A percentile compares a stretch with the other conserved stretches of the same genome.
These are phyloP conservation scores for Corymbia calophylla DNA, from an alignment of 441 rosid genomes.

Conservation along the genomic window DNA sequence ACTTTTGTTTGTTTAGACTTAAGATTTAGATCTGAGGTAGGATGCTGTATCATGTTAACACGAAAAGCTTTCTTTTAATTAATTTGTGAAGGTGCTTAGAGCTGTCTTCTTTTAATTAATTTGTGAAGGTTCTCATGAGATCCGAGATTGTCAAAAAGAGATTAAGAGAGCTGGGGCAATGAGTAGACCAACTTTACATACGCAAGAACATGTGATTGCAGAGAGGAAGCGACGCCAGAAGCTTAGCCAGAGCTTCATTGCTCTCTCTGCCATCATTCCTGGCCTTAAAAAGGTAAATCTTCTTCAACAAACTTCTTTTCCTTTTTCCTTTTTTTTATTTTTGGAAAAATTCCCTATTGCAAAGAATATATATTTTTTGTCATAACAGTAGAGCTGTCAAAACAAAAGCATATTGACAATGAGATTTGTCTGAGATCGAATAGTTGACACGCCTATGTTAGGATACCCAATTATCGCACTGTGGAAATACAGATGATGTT, in stretches of 20 bases:
- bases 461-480: neutral
- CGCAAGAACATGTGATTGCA: slow-evolving; percentile 63
- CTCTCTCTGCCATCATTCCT: slow-evolving; percentile 68
- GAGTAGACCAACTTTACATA: slow-evolving; percentile 24
- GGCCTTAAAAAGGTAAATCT: slow-evolving; percentile 61
- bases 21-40: neutral
- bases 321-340: neutral
- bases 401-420: neutral
- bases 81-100: neutral
- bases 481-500: neutral
- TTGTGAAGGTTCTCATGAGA: neutral
- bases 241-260: slow-evolving; percentile 59
- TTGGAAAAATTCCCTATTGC: neutral
- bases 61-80: neutral
- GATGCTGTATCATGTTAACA: neutral
- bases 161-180: slow-evolving; percentile 14
- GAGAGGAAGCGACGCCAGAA: slow-evolving; percentile 76
- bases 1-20: slow-evolving; percentile 1
- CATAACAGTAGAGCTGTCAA: neutral
- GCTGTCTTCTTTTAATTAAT: neutral
- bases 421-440: neutral
- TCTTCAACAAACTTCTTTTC: neutral
- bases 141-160: neutral
- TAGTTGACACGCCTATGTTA: neutral
- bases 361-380: neutral